Base-by-base conservation (phyloP, 2,329 filamentous ascomycete genomes). In the Boeremia exigua region DNA sequence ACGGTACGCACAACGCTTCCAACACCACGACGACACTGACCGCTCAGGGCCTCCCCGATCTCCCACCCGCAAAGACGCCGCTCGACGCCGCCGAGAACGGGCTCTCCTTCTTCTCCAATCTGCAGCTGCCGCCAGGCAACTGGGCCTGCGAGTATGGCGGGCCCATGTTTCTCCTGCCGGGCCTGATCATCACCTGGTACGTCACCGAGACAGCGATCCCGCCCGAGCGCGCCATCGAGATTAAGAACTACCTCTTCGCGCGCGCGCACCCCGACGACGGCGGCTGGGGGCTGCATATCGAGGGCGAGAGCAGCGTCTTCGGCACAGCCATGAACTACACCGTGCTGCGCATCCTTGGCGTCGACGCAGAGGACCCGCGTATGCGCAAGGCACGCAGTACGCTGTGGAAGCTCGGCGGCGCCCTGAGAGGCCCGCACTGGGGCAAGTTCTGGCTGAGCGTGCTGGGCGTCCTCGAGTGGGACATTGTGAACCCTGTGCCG, bases 71-170 rank as follows among this genome's bases (percentile, higher is more conserved):
- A 3, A 85, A 86, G 58, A 92, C 82, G 3, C 88, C 94, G 5
- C 81, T 95, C 53, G 86, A 95, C 62, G 82, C 91, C 4, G 92
- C 91, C 3, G 81, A 83, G 56, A 99, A 99, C 78, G 92, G 89
- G 33, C 82, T 98, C 49, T 80, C 85, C 3, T 98, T 96, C 80
- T 96, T 96, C 79, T 90, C 93, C 54, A 85, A 94, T 60, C 84
- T 98, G 23, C 95, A 99, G 74, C 82, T 97, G 1, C 87, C 89
- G 12, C 89, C 91, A 0, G 95, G 95, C 5, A 91, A 97, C 71
- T 99, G 95, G 95, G 95, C 84, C 5, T 98, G 94, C 79, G 95
- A 99, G 75, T 99, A 99, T 78, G 95, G 95, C 50, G 95, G 95
- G 0, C 95, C 95, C 4, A 94, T 97, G 91, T 99, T 99, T 72